phyloP scores from a whole-genome alignment of 2,329 filamentous ascomycete genomes.

The Dactylonectria macrodidyma region DNA sequence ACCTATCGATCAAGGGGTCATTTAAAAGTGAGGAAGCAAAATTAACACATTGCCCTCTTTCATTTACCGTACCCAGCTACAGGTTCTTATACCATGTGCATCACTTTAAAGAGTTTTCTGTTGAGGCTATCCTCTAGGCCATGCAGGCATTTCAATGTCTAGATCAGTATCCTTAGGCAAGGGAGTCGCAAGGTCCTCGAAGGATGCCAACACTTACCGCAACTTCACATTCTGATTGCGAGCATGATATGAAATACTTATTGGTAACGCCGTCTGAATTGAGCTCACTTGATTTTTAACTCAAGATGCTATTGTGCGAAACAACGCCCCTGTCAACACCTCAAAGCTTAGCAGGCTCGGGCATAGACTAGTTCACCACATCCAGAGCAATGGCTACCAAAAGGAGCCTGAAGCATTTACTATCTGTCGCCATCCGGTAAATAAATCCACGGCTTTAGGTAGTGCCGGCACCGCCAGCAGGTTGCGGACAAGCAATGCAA shows the following conservation, averaged over 20 bases:
- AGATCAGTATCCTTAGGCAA: neutral
- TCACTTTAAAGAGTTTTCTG: constrained; percentile 8
- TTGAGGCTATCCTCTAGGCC: neutral
- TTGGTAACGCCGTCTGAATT: too few relatives aligned
- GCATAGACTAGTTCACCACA: too few relatives aligned
- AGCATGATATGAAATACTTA: too few relatives aligned
- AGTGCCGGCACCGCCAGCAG: neutral
- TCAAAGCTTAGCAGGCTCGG: too few relatives aligned
- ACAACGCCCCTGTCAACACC: too few relatives aligned
- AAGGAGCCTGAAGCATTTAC: too few relatives aligned
- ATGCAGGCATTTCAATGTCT: constrained; percentile 9
- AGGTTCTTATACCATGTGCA: constrained; percentile 9
- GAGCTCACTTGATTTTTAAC: too few relatives aligned
- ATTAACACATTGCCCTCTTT: constrained; percentile 11
- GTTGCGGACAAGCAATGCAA: neutral
- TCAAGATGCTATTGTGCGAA: too few relatives aligned
- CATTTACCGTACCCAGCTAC: constrained; percentile 18
- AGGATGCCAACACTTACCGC: too few relatives aligned
- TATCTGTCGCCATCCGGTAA: neutral
- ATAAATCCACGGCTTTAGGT: neutral
- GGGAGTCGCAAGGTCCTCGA: too few relatives aligned
- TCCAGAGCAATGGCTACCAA: too few relatives aligned
- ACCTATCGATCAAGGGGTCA: constrained; percentile 24
- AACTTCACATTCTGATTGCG: too few relatives aligned
- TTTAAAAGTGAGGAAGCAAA: constrained; percentile 19